Percentiles rank a stretch among this genome's conserved stretches.
Conservation (phyloP, 257 asterid species). For the Penstemon eatonii region DNA sequence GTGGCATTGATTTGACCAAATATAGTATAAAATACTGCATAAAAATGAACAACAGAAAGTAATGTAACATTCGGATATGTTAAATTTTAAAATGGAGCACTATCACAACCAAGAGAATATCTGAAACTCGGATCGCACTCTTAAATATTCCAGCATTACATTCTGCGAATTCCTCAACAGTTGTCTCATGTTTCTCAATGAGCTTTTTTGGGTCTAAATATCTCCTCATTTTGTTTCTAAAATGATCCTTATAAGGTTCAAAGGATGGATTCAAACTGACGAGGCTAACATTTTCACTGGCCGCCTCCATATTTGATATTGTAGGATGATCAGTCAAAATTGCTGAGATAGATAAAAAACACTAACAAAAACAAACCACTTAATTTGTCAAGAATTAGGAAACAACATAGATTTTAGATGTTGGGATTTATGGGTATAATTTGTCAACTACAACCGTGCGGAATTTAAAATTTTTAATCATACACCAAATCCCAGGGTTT, state of each 20-base stretch:
- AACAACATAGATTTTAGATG: no score
- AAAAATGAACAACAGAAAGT: conserved; percentile 8
- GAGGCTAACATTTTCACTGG: conserved; percentile 49
- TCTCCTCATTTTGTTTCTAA: conserved; percentile 60
- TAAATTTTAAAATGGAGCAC: not conserved
- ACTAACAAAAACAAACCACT: no score
- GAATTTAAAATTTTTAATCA: no score
- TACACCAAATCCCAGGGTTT: no score
- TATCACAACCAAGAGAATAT: conserved; percentile 19
- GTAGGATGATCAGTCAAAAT: conserved; percentile 44
- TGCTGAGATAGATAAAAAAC: conserved; percentile 50
- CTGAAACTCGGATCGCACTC: conserved; percentile 6
- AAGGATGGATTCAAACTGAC: conserved; percentile 57
- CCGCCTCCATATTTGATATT: conserved; percentile 45
- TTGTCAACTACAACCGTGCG: no score
- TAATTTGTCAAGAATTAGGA: no score
- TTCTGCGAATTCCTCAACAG: conserved; percentile 79
- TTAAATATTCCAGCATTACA: conserved; percentile 51
- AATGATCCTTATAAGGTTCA: conserved; percentile 75
- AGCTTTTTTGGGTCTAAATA: conserved; percentile 65
- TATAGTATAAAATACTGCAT: not conserved
- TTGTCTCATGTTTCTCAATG: conserved; percentile 69
- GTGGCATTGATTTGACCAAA: conserved; percentile 1
- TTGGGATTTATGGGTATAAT: no score
- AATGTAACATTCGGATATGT: not conserved